Base-by-base conservation (phyloP, 352 stramenopile genomes). In the Phytophthora citricola region DNA sequence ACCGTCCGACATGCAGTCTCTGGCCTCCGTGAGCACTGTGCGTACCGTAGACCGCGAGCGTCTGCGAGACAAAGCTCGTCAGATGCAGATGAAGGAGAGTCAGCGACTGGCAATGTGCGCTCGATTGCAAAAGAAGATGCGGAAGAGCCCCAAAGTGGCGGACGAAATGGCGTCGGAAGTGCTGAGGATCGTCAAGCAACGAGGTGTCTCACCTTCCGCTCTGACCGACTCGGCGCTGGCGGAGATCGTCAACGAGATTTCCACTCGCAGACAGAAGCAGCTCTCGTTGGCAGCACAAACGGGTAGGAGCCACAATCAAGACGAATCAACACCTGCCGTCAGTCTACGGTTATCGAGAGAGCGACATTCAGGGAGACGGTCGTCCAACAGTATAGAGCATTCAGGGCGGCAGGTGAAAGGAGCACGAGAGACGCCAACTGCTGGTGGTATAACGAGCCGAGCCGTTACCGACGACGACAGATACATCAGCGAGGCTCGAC, bases 1-100 rank as follows among this genome's bases (percentile, higher is more conserved):
- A 29, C 60, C 83, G 47, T 90, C 77, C 36, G 72, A 80, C 34
- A 63, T 60, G 55, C 59, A 75, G 31, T 78, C 70, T 53, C 24
- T 78, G 36, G 52, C 47, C 7, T 72, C 58, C 1, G 45, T 71
- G 15, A 64, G 40, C 46, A 87, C 85, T 0, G 58, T 88, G 29
- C 75, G 80, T 9, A 89, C 85, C 0, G 71, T 91, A 48, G 80
- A 91, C 63, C 81, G 78, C 27, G 83, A 91, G 45, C 78, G 83
- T 47, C 78, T 94, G 15, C 76, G 83, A 38, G 83, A 90, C 53
- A 89, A 90, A 40, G 85, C 83, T 24, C 73, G 78, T 4, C 69
- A 81, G 43, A 60, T 92, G 51, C 83, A 92, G 57, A 91, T 94
- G 83, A 83, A 86, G 20, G 84, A 92, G 38, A 88, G 80, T 26